A percentile compares a stretch with the other conserved stretches of the same genome.
Evolutionary conservation across 1,284 basidiomycete genomes (phyloP).

Genomic region (Irpex rosettiformis): DNA sequence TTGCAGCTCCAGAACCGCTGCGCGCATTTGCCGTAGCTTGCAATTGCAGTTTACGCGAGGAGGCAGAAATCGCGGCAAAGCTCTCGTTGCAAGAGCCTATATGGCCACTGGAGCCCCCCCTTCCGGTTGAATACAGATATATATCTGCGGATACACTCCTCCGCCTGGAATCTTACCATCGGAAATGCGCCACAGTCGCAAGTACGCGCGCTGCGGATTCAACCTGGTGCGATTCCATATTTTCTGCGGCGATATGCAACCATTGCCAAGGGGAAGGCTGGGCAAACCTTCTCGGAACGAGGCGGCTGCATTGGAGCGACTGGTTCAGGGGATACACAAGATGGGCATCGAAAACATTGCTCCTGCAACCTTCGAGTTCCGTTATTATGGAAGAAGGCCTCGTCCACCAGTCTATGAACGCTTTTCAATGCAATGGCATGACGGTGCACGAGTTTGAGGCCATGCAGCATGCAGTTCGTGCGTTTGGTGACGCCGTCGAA

Average conservation of each 20-base stretch:
- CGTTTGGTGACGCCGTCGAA: slow-evolving; percentile 6
- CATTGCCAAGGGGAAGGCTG: slow-evolving; percentile 4
- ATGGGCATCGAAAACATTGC: background rate
- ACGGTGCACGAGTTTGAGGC: slow-evolving; percentile 7
- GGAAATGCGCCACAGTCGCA: slow-evolving; percentile 6
- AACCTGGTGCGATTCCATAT: slow-evolving; percentile 2
- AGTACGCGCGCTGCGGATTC: background rate
- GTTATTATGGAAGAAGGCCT: background rate
- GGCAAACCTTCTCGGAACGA: background rate
- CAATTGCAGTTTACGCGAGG: slow-evolving; percentile 4
- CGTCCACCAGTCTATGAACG: background rate
- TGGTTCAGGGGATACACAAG: slow-evolving; percentile 8
- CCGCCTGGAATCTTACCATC: slow-evolving; percentile 10
- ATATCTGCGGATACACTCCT: slow-evolving; percentile 11
- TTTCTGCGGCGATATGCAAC: slow-evolving; percentile 1
- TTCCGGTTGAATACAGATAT: slow-evolving; percentile 7
- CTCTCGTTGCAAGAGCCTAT: slow-evolving; percentile 8
- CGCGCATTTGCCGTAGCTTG: slow-evolving; percentile 12
- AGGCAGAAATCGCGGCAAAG: slow-evolving; percentile 8
- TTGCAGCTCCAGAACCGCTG: slow-evolving; percentile 4
- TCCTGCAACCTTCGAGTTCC: slow-evolving; percentile 1
- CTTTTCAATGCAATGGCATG: background rate
- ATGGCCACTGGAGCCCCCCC: slow-evolving; percentile 12
- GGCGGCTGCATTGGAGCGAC: background rate
- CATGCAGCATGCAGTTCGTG: slow-evolving; percentile 1